A percentile compares a stretch with the other conserved stretches of the same genome.
These are phyloP conservation scores for Niebla homalea DNA, from an alignment of 495 filamentous ascomycete genomes.

Conservation along the genomic window DNA sequence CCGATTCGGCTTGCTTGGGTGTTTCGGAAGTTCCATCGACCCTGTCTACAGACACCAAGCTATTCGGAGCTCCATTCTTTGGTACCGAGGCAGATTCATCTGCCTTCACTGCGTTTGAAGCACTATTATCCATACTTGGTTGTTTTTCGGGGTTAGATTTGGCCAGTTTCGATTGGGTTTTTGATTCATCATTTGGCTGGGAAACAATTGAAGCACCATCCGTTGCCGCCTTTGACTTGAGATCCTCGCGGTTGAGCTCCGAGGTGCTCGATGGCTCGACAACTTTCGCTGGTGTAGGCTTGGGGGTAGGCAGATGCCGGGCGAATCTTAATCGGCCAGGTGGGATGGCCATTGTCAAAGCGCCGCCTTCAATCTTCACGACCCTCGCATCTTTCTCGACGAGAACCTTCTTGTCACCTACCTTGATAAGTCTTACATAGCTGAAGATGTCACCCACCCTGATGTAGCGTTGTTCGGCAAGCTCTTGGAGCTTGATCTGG, in stretches of 20 bases:
- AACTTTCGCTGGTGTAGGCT: background rate
- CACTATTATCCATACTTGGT: background rate
- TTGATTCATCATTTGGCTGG: too few relatives aligned
- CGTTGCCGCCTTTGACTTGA: too few relatives aligned
- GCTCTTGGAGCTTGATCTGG: constrained; percentile 32
- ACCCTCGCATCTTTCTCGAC: constrained; percentile 42
- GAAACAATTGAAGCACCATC: too few relatives aligned
- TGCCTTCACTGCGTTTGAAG: background rate
- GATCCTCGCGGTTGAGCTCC: background rate
- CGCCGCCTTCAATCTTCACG: constrained; percentile 21
- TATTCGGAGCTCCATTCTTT: too few relatives aligned
- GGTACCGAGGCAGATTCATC: background rate
- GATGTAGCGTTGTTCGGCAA: constrained; percentile 34
- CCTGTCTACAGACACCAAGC: too few relatives aligned
- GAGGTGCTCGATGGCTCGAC: too few relatives aligned
- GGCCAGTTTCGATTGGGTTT: too few relatives aligned
- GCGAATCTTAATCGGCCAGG: constrained; percentile 30
- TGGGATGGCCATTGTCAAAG: constrained; percentile 32
- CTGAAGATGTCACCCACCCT: constrained; percentile 39
- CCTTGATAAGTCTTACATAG: constrained; percentile 26
- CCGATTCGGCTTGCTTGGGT: too few relatives aligned
- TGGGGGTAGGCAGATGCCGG: constrained; percentile 12
- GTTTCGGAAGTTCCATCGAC: too few relatives aligned
- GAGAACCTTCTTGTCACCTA: constrained; percentile 18
- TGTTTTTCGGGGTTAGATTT: background rate